Evolutionary conservation across 345 rosid species (phyloP).

Genomic region (Nasturtium officinale): DNA sequence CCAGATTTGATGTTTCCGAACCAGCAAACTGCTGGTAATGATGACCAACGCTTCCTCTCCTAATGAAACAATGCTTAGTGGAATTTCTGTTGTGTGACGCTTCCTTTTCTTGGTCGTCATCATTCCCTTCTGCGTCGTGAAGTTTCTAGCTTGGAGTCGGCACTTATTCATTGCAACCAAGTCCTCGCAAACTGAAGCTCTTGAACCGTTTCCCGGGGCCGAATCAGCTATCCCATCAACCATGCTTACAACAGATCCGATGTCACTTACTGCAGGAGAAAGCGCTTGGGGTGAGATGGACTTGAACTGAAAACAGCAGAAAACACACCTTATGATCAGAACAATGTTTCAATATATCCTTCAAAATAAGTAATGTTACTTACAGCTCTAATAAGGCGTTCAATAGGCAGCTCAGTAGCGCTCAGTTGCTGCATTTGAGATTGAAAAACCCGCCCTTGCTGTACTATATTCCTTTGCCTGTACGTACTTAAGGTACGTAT

Average conservation of each 20-base stretch:
- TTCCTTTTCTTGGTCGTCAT: conserved; percentile 70
- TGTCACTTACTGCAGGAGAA: conserved; percentile 76
- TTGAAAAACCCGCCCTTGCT: too few species aligned
- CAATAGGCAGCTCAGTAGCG: too few species aligned
- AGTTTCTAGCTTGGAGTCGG: conserved; percentile 75
- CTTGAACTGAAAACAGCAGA: conserved; percentile 64
- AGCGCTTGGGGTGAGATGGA: conserved; percentile 68
- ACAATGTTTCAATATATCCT: conserved; percentile 6
- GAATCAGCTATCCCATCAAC: conserved; percentile 88
- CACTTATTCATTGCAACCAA: conserved; percentile 83
- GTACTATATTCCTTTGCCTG: too few species aligned
- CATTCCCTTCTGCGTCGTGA: conserved; percentile 72
- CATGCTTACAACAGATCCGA: conserved; percentile 82
- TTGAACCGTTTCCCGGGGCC: conserved; percentile 85
- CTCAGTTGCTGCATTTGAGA: too few species aligned
- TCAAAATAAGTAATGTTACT: conserved; percentile 36
- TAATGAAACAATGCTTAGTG: conserved; percentile 69
- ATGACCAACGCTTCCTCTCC: conserved; percentile 72
- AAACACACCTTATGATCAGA: conserved; percentile 13
- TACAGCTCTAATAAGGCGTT: conserved; percentile 80
- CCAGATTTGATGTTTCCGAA: conserved; percentile 68
- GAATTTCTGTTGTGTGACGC: conserved; percentile 77
- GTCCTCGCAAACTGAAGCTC: conserved; percentile 97
- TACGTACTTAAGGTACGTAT: too few species aligned
- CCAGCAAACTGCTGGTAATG: conserved; percentile 67